Percentiles rank a stretch among this genome's conserved stretches.
Evolutionary conservation across 345 rosid genomes (phyloP).

Genomic region (Tarenaya hassleriana): DNA sequence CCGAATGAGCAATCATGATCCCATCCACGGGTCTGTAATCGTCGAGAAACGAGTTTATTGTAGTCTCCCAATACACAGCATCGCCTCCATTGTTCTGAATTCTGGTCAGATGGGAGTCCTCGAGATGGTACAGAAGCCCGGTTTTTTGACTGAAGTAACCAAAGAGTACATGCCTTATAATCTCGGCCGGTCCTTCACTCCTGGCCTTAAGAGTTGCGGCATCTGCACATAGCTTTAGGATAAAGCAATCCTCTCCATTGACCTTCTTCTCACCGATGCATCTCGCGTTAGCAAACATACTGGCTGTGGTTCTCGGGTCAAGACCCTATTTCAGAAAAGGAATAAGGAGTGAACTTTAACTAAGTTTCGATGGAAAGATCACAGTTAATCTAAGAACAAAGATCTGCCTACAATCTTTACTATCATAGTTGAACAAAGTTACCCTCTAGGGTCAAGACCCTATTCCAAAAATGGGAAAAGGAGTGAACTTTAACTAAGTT

Average conservation of each 20-base stretch:
- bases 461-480: slow-evolving; percentile 22
- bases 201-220: slow-evolving; percentile 69
- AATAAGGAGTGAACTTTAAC: not conserved
- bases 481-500: not conserved
- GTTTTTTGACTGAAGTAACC: slow-evolving; percentile 93
- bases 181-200: slow-evolving; percentile 89
- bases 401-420: too few species aligned
- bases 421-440: too few species aligned
- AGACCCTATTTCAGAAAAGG: slow-evolving; percentile 51
- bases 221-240: slow-evolving; percentile 67
- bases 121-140: slow-evolving; percentile 76
- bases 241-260: slow-evolving; percentile 86
- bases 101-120: slow-evolving; percentile 83
- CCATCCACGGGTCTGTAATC: slow-evolving; percentile 89
- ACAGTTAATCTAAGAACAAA: not conserved
- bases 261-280: slow-evolving; percentile 79
- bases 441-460: slow-evolving; percentile 99
- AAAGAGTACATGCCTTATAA: slow-evolving; percentile 73
- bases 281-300: slow-evolving; percentile 76
- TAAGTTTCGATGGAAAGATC: too few species aligned
- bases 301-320: slow-evolving; percentile 82
- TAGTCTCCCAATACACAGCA: slow-evolving; percentile 87
- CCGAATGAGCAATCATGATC: slow-evolving; percentile 92
- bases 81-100: slow-evolving; percentile 79
- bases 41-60: slow-evolving; percentile 69